A percentile compares a stretch with the other conserved stretches of the same genome.
Conservation (phyloP, 805 yeast genomes). For the Kodamaea neixiangensis region DNA sequence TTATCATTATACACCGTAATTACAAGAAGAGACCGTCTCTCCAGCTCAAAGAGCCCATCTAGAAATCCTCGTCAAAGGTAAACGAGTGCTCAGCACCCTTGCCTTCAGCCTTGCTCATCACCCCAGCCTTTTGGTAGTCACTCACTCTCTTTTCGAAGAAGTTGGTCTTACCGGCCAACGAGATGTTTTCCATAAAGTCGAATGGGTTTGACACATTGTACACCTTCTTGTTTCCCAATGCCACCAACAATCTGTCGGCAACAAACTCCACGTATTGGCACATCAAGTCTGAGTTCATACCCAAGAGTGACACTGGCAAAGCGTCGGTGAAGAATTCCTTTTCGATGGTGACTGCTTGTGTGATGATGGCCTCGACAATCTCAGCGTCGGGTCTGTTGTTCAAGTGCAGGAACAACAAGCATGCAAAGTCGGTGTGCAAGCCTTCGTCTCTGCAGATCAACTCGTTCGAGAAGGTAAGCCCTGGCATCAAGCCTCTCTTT, state of each 20-base stretch:
- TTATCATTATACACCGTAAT: not conserved
- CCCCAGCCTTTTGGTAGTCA: slow-evolving; percentile 99
- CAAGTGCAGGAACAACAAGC: slow-evolving; percentile 89
- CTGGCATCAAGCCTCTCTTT: slow-evolving; percentile 99
- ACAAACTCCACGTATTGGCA: slow-evolving; percentile 97
- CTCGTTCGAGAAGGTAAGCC: slow-evolving; percentile 96
- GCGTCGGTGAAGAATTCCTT: slow-evolving; percentile 95
- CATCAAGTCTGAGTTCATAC: slow-evolving; percentile 94
- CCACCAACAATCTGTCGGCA: slow-evolving; percentile 91
- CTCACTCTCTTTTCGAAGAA: slow-evolving; percentile 98
- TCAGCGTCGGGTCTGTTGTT: slow-evolving; percentile 81
- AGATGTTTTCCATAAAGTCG: slow-evolving; percentile 98
- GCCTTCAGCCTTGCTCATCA: slow-evolving; percentile 75
- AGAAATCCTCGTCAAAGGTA: slow-evolving; percentile 92
- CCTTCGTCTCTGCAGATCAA: slow-evolving; percentile 98
- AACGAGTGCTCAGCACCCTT: slow-evolving; percentile 56
- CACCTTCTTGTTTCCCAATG: slow-evolving; percentile 87
- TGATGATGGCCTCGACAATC: slow-evolving; percentile 81
- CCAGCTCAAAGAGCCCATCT: too few species aligned
- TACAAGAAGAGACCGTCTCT: not conserved
- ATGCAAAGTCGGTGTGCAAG: slow-evolving; percentile 97
- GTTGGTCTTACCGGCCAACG: slow-evolving; percentile 97
- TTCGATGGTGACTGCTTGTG: slow-evolving; percentile 95
- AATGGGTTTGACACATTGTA: slow-evolving; percentile 92
- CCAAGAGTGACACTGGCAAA: slow-evolving; percentile 86